Evolutionary conservation across 805 yeast species (phyloP), one percentile per base, ranked within the genome.

Genomic region (Myxozyma neotropica): DNA sequence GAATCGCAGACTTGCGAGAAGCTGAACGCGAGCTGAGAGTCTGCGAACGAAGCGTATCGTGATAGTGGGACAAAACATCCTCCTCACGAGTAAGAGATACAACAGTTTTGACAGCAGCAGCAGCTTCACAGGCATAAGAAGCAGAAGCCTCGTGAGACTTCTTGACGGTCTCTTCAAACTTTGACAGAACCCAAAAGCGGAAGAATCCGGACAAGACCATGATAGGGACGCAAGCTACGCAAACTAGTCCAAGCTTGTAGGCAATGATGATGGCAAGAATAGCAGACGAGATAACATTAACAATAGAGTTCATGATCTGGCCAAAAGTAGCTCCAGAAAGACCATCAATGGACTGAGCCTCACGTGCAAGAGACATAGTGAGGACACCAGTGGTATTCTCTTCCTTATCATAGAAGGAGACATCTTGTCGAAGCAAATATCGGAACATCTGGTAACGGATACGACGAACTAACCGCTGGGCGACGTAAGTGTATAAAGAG

Each of bases 161-260:
- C 59, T 74, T 73, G 8, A 74, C 75, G 12, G 76, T 69, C 62
- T 73, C 77, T 52, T 72, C 72, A 36, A 76, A 69, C 33, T 60
- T 58, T 40, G 69, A 59, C 56, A 77, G 58, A 24, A 77, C 70
- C 63, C 66, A 68, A 54, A 77, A 68, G n/a, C 79, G 72, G 58
- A 73, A 48, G 66, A 75, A 77, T 6, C 80, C 80, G 45, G 75
- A 73, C 1, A 74, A 74, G 61, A 77, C 71, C 46, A 75, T 64
- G 21, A 77, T 56, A 1, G 69, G 69, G 10, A 67, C 68, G 44
- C 74, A 69, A 1, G 80, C 76, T 12, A 73, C 68, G 42, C 78
- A 75, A 13, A 77, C 80, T 2, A 77, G 67, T 4, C 79, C 80
- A 7, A 77, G 67, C 24, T 76, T 66, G 78, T 78, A 77, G 44